Conservation (phyloP, 2,329 filamentous ascomycete species). For the Huntiella abstrusa region DNA sequence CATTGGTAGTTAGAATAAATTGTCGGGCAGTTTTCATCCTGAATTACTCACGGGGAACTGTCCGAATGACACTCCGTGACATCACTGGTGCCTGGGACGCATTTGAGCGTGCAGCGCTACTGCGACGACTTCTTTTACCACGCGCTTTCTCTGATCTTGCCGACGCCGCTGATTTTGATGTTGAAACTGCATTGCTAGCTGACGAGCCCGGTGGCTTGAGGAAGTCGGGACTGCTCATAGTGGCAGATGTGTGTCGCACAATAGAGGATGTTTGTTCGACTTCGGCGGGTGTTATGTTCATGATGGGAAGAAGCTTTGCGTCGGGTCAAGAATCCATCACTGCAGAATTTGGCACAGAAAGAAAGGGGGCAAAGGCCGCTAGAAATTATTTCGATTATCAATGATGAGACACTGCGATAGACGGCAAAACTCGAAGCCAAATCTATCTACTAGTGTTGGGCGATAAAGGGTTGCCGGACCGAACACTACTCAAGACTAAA, state of each 20-base stretch:
- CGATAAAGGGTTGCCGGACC: no score
- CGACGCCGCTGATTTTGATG: background rate
- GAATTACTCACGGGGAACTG: conserved; percentile 6
- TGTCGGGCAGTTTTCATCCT: conserved; percentile 14
- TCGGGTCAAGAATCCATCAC: no score
- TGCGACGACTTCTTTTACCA: conserved; percentile 7
- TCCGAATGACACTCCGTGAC: conserved; percentile 8
- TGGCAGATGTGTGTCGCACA: background rate
- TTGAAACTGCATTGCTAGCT: conserved; percentile 9
- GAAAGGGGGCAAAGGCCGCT: no score
- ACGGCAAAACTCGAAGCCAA: no score
- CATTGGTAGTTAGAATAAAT: background rate
- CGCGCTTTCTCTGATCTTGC: background rate
- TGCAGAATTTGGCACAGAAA: no score
- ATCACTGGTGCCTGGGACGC: background rate
- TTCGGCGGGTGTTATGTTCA: background rate
- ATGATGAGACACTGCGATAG: no score
- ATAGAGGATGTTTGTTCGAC: no score
- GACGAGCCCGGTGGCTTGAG: conserved; percentile 9
- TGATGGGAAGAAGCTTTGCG: no score
- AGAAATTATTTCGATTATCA: no score
- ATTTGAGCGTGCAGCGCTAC: conserved; percentile 3
- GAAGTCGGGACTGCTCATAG: conserved; percentile 8
- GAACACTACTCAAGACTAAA: no score
- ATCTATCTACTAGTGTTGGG: no score